Evolutionary conservation across 2,329 filamentous ascomycete species (phyloP), one percentile per base, ranked within the genome.

Genomic region (Thelonectria olida): DNA sequence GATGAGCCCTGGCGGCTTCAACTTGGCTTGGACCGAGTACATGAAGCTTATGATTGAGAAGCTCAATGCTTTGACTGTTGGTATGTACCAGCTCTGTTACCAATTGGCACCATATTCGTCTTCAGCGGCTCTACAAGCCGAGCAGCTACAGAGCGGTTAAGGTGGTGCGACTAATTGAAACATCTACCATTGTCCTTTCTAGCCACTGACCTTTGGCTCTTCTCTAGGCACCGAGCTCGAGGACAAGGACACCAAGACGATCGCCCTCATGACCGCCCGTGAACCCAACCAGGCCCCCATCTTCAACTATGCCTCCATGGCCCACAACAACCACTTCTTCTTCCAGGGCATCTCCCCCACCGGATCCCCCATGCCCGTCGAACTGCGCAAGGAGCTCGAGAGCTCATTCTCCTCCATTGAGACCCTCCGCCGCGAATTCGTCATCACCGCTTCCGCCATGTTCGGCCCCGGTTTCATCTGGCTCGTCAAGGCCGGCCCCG

Each of bases 251-350:
- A 78, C 88, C 63, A 89, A 91, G 78, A 82, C 88, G 47, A 88
- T 97, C 73, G 79, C 92, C 73, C 83, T 95, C 73, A 83, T 88
- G 73, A 90, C 90, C 61, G 92, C 95, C 62, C 92, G 93, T 77
- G 87, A 96, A 73, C 90, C 95, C 44, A 84, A 84, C 68, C 84
- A 86, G 65, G 96, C 96, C 41, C 84, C 90, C 70, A 82, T 90
- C 75, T 99, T 99, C 88, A 99, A 98, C 86, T 88, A 96, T 77
- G 96, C 96, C 77, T 97, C 92, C 71, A 97, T 97, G 92, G 92
- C 93, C 57, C 91, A 92, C 85, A 98, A 98, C 87, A 97, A 88
- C 77, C 82, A 88, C 75, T 90, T 93, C 83, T 95, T 93, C 86
- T 94, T 95, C 85, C 76, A 86, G 68, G 79, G 83, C 73, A 75